phyloP scores from a whole-genome alignment of 768 basidiomycete species.

The Coprinopsis strossmayeri region DNA sequence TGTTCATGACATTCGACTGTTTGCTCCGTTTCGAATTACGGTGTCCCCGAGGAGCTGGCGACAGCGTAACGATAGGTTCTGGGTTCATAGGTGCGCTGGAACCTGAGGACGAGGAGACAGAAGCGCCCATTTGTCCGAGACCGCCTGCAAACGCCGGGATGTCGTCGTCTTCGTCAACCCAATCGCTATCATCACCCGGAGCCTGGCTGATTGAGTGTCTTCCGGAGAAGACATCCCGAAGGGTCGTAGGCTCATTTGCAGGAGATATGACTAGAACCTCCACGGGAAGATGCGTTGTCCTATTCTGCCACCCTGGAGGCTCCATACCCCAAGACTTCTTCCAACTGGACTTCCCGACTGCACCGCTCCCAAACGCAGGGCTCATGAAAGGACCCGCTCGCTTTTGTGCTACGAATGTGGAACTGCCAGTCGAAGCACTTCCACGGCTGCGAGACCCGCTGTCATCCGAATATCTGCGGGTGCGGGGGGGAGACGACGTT shows the following conservation, averaged over 20 bases:
- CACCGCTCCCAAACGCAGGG: conserved; percentile 35
- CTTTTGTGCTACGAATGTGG: conserved; percentile 80
- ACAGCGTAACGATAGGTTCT: conserved; percentile 33
- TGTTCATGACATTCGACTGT: neutral
- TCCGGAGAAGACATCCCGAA: conserved; percentile 81
- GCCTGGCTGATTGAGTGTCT: conserved; percentile 44
- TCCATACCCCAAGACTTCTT: conserved; percentile 87
- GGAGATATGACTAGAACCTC: conserved; percentile 74
- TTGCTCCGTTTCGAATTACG: conserved; percentile 27
- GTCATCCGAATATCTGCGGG: conserved; percentile 42
- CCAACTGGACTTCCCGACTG: conserved; percentile 70
- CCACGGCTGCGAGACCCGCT: conserved; percentile 32
- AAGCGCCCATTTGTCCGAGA: conserved; percentile 55
- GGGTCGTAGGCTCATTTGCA: conserved; percentile 36
- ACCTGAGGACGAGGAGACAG: conserved; percentile 23
- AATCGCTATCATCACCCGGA: conserved; percentile 78
- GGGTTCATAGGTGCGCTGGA: conserved; percentile 26
- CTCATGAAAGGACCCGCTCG: conserved; percentile 66
- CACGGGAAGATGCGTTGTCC: conserved; percentile 60
- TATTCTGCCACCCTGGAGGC: conserved; percentile 78
- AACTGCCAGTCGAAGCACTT: conserved; percentile 24
- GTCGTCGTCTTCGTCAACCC: conserved; percentile 87
- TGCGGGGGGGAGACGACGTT: conserved; percentile 58
- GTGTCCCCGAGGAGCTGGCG: conserved; percentile 47
- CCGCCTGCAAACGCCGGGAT: conserved; percentile 69